Percentiles rank a stretch among this genome's conserved stretches.
Evolutionary conservation across 176 grass and related monocot species (phyloP).

Genomic region (Echinochloa phyllopogon): DNA sequence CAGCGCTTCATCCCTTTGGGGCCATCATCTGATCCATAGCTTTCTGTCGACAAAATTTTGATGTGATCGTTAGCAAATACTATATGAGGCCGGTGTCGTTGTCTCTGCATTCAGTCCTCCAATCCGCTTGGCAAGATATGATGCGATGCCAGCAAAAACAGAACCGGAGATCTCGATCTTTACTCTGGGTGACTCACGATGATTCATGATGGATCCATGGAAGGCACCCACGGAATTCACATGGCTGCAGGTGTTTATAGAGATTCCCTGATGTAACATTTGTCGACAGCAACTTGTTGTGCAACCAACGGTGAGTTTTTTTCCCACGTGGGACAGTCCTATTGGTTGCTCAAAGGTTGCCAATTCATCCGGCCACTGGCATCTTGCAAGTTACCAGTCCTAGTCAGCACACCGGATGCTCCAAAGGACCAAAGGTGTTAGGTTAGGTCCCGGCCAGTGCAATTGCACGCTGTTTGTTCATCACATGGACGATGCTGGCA

Average conservation of each 20-base stretch:
- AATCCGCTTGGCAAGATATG: too few species aligned
- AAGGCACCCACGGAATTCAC: neutral
- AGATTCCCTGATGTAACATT: too few species aligned
- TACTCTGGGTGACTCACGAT: neutral
- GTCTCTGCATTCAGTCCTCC: too few species aligned
- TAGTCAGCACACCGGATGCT: neutral
- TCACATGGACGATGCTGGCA: conserved; percentile 11
- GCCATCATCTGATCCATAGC: neutral
- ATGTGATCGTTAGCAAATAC: conserved; percentile 1
- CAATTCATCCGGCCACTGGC: neutral
- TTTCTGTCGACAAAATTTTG: neutral
- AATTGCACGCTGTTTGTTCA: neutral
- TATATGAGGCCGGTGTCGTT: too few species aligned
- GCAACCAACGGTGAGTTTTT: too few species aligned
- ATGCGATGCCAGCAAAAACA: too few species aligned
- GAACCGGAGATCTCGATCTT: too few species aligned
- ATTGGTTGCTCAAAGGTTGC: neutral
- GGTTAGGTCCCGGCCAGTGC: neutral
- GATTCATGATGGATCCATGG: neutral
- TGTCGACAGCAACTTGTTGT: too few species aligned
- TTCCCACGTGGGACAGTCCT: neutral
- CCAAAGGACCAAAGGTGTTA: neutral
- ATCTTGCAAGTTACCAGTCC: neutral
- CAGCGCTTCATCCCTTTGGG: neutral
- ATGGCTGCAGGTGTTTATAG: neutral